Evolutionary conservation across 257 asterid species (phyloP).

Genomic region (Plantago elongata): DNA sequence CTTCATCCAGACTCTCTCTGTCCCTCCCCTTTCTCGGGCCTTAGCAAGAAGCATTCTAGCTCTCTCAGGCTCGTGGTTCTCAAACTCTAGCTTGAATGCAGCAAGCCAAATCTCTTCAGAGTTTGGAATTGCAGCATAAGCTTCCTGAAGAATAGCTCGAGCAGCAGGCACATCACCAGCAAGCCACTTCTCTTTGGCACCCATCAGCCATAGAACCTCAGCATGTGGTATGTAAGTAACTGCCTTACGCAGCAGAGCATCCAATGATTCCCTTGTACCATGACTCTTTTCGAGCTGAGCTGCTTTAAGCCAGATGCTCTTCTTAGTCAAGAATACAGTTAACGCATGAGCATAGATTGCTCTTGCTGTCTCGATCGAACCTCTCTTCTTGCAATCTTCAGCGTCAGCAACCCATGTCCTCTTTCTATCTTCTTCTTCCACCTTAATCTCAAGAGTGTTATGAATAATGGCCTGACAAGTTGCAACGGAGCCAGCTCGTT

Average conservation of each 20-base stretch:
- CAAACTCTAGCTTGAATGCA: conserved; percentile 96
- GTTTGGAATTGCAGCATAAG: conserved; percentile 92
- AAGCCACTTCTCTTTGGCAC: conserved; percentile 98
- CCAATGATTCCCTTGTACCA: conserved; percentile 81
- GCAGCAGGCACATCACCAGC: conserved; percentile 97
- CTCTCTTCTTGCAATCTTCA: conserved; percentile 88
- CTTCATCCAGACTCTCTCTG: conserved; percentile 98
- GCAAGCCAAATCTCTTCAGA: conserved; percentile 98
- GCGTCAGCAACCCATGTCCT: conserved; percentile 99
- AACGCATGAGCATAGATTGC: conserved; percentile 82
- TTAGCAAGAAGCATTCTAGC: conserved; percentile 85
- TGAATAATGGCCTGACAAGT: conserved; percentile 84
- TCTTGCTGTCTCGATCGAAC: conserved; percentile 88
- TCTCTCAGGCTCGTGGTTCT: conserved; percentile 89
- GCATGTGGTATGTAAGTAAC: conserved; percentile 88
- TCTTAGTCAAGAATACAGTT: conserved; percentile 72
- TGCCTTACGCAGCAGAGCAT: conserved; percentile 73
- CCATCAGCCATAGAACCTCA: conserved; percentile 91
- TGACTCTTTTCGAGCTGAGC: conserved; percentile 97
- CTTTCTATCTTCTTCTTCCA: conserved; percentile 92
- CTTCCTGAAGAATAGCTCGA: conserved; percentile 87
- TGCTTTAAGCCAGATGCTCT: conserved; percentile 97
- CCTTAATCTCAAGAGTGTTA: conserved; percentile 77
- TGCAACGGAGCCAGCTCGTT: conserved; percentile 79
- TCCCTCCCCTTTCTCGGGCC: conserved; percentile 87